Evolutionary conservation across 352 stramenopile genomes (phyloP).

Genomic region (Phytopythium ostracodes): DNA sequence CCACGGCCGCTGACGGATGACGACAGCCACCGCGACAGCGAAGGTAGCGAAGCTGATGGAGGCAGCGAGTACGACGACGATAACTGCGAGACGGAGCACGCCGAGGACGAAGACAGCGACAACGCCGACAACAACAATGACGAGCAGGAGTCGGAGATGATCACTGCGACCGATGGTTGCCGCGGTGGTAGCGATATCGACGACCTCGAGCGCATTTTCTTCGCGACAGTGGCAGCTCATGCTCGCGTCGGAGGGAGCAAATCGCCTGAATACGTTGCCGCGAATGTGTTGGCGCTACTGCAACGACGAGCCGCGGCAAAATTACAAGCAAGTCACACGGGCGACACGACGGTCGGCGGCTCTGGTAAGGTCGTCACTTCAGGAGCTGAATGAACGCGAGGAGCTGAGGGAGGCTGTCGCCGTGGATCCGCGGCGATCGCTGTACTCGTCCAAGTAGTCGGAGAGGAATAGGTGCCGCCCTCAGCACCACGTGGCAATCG

Average conservation of each 20-base stretch:
- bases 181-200: not conserved
- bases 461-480: no score
- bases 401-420: not conserved
- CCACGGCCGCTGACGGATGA: not conserved
- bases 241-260: not conserved
- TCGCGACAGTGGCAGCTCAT: not conserved
- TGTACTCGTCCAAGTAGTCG: no score
- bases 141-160: not conserved
- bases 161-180: not conserved
- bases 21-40: not conserved
- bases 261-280: not conserved
- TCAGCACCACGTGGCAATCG: not conserved
- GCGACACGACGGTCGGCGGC: not conserved
- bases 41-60: not conserved
- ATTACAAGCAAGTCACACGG: not conserved
- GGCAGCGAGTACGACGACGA: not conserved
- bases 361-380: not conserved
- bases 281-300: not conserved
- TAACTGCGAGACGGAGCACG: not conserved
- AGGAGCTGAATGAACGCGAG: not conserved
- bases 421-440: not conserved
- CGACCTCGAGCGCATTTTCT: slow-evolving; percentile 1
- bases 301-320: not conserved
- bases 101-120: not conserved
- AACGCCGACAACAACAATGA: not conserved